Conservation (phyloP, 345 rosid genomes). For the Durio zibethinus region DNA sequence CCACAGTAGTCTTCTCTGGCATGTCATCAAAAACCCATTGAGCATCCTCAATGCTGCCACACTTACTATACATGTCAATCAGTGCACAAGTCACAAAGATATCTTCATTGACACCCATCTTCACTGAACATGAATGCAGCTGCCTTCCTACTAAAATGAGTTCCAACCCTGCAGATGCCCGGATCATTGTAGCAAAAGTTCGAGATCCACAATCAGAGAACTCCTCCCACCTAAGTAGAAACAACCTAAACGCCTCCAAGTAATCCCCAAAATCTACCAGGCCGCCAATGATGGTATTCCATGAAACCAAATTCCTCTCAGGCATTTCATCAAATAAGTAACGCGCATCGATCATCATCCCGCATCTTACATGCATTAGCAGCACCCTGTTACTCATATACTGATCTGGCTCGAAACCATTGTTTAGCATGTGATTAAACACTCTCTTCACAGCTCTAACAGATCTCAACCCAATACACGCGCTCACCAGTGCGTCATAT, state of each 20-base stretch:
- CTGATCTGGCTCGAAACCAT: conserved; percentile 53
- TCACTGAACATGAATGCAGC: conserved; percentile 61
- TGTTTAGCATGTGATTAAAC: conserved; percentile 44
- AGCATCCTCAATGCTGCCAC: conserved; percentile 82
- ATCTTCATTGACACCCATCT: conserved; percentile 44
- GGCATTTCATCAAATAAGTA: conserved; percentile 72
- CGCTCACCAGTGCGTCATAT: conserved; percentile 69
- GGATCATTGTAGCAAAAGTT: conserved; percentile 53
- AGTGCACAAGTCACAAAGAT: conserved; percentile 69
- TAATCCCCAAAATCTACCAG: conserved; percentile 59
- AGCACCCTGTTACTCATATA: conserved; percentile 69
- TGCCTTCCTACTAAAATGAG: conserved; percentile 55
- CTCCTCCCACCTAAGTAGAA: conserved; percentile 75
- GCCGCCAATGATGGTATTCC: conserved; percentile 59
- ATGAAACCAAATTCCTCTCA: conserved; percentile 58
- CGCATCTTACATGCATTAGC: conserved; percentile 64
- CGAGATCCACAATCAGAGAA: conserved; percentile 55
- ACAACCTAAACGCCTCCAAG: conserved; percentile 58
- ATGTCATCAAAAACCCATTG: conserved; percentile 59
- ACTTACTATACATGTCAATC: conserved; percentile 86
- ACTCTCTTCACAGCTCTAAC: conserved; percentile 68
- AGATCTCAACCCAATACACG: conserved; percentile 71
- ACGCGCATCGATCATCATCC: conserved; percentile 75
- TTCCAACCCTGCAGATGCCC: conserved; percentile 70
- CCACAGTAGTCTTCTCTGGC: conserved; percentile 77